A percentile compares a stretch with the other conserved stretches of the same genome.
Evolutionary conservation across 2,329 filamentous ascomycete species (phyloP).

Genomic region (Mycosphaerella arachidis): DNA sequence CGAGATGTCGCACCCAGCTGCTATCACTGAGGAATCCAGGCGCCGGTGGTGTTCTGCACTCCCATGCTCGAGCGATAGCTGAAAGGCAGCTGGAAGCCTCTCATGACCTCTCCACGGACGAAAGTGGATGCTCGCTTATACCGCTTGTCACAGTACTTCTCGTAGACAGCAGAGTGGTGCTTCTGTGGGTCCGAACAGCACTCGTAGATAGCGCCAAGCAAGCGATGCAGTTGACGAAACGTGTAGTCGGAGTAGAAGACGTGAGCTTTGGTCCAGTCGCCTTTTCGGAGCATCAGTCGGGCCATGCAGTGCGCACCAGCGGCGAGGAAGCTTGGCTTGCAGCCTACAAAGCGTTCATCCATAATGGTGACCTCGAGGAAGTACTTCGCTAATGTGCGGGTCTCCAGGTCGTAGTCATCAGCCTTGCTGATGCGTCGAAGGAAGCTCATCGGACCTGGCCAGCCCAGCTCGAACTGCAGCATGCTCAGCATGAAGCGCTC

Average conservation of each 20-base stretch:
- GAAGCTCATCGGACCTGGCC: conserved; percentile 99
- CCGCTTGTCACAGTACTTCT: conserved; percentile 84
- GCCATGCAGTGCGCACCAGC: conserved; percentile 91
- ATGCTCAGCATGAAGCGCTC: conserved; percentile 98
- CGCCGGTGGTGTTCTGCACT: conserved; percentile 16
- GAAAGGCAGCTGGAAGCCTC: conserved; percentile 52
- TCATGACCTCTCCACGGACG: conserved; percentile 68
- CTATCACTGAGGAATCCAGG: conserved; percentile 13
- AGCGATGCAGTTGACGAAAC: conserved; percentile 71
- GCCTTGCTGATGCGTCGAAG: conserved; percentile 95
- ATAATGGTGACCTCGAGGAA: conserved; percentile 95
- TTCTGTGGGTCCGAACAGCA: conserved; percentile 77
- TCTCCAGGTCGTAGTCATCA: conserved; percentile 95
- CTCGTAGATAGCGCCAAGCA: conserved; percentile 75
- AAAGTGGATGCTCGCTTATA: conserved; percentile 81
- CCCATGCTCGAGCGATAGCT: conserved; percentile 13
- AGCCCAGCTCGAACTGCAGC: conserved; percentile 91
- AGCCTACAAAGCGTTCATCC: conserved; percentile 94
- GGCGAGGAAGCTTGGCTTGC: conserved; percentile 82
- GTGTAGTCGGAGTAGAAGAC: conserved; percentile 94
- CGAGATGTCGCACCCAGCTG: not conserved
- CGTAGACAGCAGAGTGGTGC: conserved; percentile 82
- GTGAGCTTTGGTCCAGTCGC: conserved; percentile 78
- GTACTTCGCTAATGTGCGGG: conserved; percentile 92
- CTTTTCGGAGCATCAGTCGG: conserved; percentile 82